phyloP scores from a whole-genome alignment of 1,284 basidiomycete species.

The Rhodofomes roseus region DNA sequence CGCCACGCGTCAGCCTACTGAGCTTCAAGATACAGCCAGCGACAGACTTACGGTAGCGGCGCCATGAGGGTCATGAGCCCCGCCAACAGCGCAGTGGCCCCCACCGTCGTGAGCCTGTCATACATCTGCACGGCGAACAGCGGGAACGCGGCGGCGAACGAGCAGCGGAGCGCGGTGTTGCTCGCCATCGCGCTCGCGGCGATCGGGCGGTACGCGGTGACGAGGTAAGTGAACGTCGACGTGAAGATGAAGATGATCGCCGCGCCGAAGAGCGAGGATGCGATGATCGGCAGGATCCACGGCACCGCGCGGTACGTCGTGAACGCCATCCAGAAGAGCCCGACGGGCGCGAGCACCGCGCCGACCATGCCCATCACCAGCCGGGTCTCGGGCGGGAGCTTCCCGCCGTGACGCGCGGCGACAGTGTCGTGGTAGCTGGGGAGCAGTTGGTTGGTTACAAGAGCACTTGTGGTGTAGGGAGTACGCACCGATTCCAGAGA shows the following conservation, averaged over 20 bases:
- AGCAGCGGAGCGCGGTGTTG: conserved; percentile 63
- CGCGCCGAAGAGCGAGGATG: conserved; percentile 56
- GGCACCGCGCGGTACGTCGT: conserved; percentile 65
- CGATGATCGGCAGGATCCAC: conserved; percentile 72
- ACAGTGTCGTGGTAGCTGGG: not conserved
- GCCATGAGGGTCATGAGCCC: conserved; percentile 66
- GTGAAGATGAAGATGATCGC: conserved; percentile 63
- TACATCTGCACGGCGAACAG: conserved; percentile 66
- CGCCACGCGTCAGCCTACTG: not conserved
- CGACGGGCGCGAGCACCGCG: conserved; percentile 61
- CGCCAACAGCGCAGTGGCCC: conserved; percentile 73
- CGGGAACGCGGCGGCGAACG: conserved; percentile 72
- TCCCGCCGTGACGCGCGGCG: conserved; percentile 33
- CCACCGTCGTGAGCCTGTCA: conserved; percentile 58
- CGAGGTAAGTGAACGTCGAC: conserved; percentile 69
- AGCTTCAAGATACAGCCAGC: not conserved
- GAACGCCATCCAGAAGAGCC: conserved; percentile 70
- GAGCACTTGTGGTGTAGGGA: not conserved
- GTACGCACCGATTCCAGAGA: conserved; percentile 55
- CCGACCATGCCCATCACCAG: conserved; percentile 69
- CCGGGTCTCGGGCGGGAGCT: conserved; percentile 65
- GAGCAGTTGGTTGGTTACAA: not conserved
- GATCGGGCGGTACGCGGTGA: conserved; percentile 72
- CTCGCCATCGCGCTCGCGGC: conserved; percentile 76
- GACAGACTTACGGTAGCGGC: conserved; percentile 64